phyloP scores from a whole-genome alignment of 116 monocot species.

The Cymodocea nodosa region DNA sequence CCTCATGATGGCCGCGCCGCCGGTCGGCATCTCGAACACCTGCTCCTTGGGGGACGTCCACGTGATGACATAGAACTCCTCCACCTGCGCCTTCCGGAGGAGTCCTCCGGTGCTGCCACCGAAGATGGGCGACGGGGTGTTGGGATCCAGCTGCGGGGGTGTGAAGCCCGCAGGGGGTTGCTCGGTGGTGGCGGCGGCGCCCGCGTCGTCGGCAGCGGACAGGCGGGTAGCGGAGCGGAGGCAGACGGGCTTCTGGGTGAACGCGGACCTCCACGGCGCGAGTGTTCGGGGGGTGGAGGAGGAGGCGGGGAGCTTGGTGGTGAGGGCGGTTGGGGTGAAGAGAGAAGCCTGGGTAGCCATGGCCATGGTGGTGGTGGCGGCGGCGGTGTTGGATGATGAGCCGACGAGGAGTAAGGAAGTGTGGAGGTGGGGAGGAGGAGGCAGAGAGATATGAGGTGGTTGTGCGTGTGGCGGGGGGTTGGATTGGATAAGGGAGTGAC shows the following conservation, averaged over 20 bases:
- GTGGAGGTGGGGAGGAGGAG: not conserved
- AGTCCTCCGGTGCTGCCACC: slow-evolving; percentile 92
- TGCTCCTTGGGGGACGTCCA: slow-evolving; percentile 98
- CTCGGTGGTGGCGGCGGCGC: not conserved
- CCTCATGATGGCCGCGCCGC: slow-evolving; percentile 91
- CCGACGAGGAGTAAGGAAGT: not conserved
- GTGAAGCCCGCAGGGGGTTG: slow-evolving; percentile 70
- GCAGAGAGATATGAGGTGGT: slow-evolving; percentile 1
- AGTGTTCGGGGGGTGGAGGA: slow-evolving; percentile 11
- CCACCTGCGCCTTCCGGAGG: slow-evolving; percentile 84
- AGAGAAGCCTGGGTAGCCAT: slow-evolving; percentile 51
- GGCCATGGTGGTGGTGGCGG: slow-evolving; percentile 24
- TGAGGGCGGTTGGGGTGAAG: slow-evolving; percentile 31
- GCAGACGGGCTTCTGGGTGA: slow-evolving; percentile 1
- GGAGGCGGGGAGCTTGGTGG: slow-evolving; percentile 12
- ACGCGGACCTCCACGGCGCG: slow-evolving; percentile 2
- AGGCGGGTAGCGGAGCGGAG: slow-evolving; percentile 3
- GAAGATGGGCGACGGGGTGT: slow-evolving; percentile 90
- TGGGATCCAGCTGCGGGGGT: slow-evolving; percentile 82
- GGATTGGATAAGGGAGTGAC: slow-evolving; percentile 34
- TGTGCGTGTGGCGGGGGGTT: slow-evolving; percentile 1
- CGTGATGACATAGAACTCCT: slow-evolving; percentile 95
- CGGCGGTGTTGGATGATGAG: no score
- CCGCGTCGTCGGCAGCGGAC: slow-evolving; percentile 3
- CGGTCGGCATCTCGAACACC: slow-evolving; percentile 94